Conservation (phyloP, 2,329 filamentous ascomycete species). For the Aureobasidium melanogenum region DNA sequence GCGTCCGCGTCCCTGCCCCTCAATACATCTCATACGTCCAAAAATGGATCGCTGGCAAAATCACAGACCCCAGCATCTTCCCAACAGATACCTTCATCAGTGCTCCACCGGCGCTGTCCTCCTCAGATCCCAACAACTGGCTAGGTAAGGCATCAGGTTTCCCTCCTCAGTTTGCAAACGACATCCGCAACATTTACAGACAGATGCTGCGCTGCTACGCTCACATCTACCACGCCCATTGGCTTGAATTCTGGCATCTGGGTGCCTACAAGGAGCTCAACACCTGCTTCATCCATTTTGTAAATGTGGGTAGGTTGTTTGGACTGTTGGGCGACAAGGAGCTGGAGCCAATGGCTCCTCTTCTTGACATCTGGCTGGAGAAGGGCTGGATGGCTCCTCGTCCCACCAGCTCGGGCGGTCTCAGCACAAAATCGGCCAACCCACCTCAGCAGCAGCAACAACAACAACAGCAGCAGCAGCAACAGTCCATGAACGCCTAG, state of each 20-base stretch:
- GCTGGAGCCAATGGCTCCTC: slow-evolving; percentile 88
- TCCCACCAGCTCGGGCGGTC: slow-evolving; percentile 10
- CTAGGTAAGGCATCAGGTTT: slow-evolving; percentile 80
- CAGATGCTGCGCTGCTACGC: slow-evolving; percentile 48
- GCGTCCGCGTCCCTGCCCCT: slow-evolving; percentile 82
- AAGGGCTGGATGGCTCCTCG: slow-evolving; percentile 69
- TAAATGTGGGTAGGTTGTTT: slow-evolving; percentile 65
- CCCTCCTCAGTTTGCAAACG: slow-evolving; percentile 48
- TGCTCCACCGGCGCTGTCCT: slow-evolving; percentile 46
- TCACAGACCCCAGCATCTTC: slow-evolving; percentile 82
- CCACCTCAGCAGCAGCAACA: neutral
- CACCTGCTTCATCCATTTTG: slow-evolving; percentile 46
- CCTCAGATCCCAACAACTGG: slow-evolving; percentile 58
- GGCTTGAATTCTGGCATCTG: slow-evolving; percentile 43
- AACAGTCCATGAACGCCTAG: neutral
- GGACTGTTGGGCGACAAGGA: slow-evolving; percentile 74
- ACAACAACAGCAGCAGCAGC: neutral
- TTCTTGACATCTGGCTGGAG: slow-evolving; percentile 85
- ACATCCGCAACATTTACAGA: slow-evolving; percentile 63
- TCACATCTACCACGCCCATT: slow-evolving; percentile 44
- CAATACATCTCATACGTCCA: slow-evolving; percentile 95
- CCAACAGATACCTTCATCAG: slow-evolving; percentile 72
- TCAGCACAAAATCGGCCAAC: slow-evolving; percentile 7
- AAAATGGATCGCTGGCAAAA: slow-evolving; percentile 94
- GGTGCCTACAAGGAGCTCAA: slow-evolving; percentile 42